Evolutionary conservation across 2,329 filamentous ascomycete genomes (phyloP).

Genomic region (Fusarium citri): DNA sequence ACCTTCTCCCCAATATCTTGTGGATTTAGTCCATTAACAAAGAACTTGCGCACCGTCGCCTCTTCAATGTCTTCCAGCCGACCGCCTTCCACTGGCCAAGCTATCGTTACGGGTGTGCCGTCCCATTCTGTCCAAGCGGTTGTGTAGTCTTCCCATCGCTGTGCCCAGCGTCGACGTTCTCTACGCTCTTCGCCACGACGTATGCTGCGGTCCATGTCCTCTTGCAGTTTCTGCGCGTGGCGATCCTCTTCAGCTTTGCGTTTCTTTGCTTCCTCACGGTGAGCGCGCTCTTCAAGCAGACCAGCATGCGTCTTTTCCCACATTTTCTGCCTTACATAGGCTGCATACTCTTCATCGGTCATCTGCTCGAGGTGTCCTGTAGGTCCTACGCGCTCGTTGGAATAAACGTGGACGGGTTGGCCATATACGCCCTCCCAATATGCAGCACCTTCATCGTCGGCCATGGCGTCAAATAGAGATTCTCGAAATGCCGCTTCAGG

Average conservation of each 20-base stretch:
- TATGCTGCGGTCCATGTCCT: constrained; percentile 77
- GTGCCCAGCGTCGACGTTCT: constrained; percentile 64
- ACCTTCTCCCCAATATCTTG: constrained; percentile 59
- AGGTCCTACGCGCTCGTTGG: constrained; percentile 59
- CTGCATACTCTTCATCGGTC: constrained; percentile 92
- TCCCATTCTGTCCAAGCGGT: constrained; percentile 71
- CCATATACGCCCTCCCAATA: constrained; percentile 99
- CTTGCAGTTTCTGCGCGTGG: constrained; percentile 64
- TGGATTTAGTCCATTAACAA: constrained; percentile 62
- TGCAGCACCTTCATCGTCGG: constrained; percentile 92
- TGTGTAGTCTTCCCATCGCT: constrained; percentile 74
- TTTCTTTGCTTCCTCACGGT: constrained; percentile 65
- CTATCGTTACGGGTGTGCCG: constrained; percentile 55
- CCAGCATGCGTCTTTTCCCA: constrained; percentile 95
- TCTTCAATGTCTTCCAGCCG: constrained; percentile 65
- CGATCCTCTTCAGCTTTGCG: constrained; percentile 64
- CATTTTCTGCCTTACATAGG: constrained; percentile 88
- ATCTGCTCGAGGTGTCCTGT: constrained; percentile 79
- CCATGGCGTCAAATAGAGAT: constrained; percentile 95
- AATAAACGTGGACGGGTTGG: constrained; percentile 88
- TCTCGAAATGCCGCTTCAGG: constrained; percentile 86
- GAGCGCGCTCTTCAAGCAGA: constrained; percentile 78
- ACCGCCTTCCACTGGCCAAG: constrained; percentile 80
- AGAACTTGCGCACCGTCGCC: constrained; percentile 75
- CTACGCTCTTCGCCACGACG: constrained; percentile 73